Conservation (phyloP, 805 yeast species). For the Komagataella populi region DNA sequence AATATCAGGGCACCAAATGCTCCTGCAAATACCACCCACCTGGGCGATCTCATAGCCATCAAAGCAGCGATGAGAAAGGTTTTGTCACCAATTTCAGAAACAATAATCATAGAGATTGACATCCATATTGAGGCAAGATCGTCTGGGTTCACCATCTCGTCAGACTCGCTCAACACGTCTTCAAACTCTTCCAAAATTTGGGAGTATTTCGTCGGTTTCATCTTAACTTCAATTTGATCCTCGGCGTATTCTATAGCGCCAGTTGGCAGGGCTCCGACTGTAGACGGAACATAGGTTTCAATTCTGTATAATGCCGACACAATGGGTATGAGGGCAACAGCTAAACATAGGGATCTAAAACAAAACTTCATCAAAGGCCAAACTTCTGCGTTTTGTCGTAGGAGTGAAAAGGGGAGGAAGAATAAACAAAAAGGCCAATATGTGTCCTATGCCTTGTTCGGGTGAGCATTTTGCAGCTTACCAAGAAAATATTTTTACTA, state of each 20-base stretch:
- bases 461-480: background rate
- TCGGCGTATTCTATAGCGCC: background rate
- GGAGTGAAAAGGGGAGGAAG: background rate
- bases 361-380: background rate
- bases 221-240: background rate
- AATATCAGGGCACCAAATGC: constrained; percentile 75
- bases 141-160: background rate
- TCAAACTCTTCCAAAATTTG: background rate
- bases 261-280: background rate
- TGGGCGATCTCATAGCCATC: constrained; percentile 92
- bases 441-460: background rate
- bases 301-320: background rate
- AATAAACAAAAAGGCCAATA: background rate
- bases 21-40: constrained; percentile 75
- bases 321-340: background rate
- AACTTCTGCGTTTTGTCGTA: background rate
- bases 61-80: constrained; percentile 93
- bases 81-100: constrained; percentile 96
- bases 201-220: background rate
- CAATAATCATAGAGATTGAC: constrained; percentile 81
- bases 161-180: background rate
- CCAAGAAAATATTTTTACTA: background rate
- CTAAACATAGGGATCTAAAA: background rate
- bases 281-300: background rate
- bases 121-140: constrained; percentile 45